phyloP scores from a whole-genome alignment of 768 basidiomycete genomes.

The Xerocomellus amylosporus region DNA sequence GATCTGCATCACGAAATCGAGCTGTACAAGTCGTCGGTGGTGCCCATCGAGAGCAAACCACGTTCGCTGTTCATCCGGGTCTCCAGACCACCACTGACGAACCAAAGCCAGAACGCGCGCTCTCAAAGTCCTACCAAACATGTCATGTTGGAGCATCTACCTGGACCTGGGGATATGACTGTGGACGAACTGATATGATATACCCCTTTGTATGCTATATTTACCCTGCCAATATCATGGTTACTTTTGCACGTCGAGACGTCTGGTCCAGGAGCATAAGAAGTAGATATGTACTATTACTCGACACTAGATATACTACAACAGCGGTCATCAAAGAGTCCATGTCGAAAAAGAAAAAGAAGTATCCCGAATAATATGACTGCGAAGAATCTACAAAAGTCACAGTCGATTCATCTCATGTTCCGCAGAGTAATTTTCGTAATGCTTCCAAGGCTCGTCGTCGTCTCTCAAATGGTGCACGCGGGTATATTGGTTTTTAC shows the following conservation, averaged over 20 bases:
- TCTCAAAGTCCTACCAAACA: constrained; percentile 16
- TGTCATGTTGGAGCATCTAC: constrained; percentile 32
- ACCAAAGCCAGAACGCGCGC: constrained; percentile 38
- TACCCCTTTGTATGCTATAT: constrained; percentile 12
- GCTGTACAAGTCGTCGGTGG: constrained; percentile 58
- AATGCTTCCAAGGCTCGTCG: constrained; percentile 31
- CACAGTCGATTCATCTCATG: constrained; percentile 17
- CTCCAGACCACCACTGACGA: constrained; percentile 45
- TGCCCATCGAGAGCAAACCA: constrained; percentile 49
- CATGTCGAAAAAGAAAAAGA: background rate
- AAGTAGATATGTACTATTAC: background rate
- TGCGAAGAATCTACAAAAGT: background rate
- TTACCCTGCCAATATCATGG: constrained; percentile 9
- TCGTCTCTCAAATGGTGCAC: constrained; percentile 28
- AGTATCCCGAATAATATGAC: background rate
- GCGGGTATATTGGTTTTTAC: constrained; percentile 18
- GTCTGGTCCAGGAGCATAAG: background rate
- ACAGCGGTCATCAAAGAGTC: background rate
- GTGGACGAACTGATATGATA: constrained; percentile 43
- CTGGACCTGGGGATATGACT: constrained; percentile 49
- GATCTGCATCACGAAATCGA: constrained; percentile 54
- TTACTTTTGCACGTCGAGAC: background rate
- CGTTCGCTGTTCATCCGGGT: constrained; percentile 50
- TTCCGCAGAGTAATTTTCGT: constrained; percentile 17
- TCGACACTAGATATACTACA: background rate